Base-by-base conservation (phyloP, 2,329 filamentous ascomycete genomes). In the Pseudomassariella vexata region DNA sequence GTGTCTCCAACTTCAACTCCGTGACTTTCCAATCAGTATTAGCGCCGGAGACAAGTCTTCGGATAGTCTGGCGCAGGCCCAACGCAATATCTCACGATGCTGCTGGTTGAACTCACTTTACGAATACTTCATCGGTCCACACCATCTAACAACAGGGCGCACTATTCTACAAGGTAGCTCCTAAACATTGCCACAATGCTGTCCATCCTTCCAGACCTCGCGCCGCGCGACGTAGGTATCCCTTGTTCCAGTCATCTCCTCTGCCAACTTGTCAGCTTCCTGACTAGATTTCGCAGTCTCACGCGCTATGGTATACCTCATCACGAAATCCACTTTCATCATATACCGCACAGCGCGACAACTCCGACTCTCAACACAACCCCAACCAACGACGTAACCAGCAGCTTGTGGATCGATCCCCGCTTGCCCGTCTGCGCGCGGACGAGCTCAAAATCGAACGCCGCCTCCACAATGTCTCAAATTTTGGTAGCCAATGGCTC, bases 401-500 rank as follows among this genome's bases (percentile, higher is more conserved):
- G 32, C 37, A 28, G 27, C 34, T 24, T 35, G 35, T 74, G 39
- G 64, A 79, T 52, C 63, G 73, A 45, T 70, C 80, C 17, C 68
- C 73, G 3, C 76, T 95, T 4, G 74, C 82, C 8, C 70, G 80
- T 2, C 74, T 95, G 9, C 69, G 75, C 17, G 64, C 76, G 24
- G 90, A 95, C 53, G 92, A 96, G 62, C 73, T 79, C 39, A 73
- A 79, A 36, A 72, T 94, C 42, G 75, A 81, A 34, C 73, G 82
- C 7, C 85, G 90, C 28, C 87, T 89, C 50, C 63, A 76, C 28
- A 87, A 90, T 44, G 82, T 96, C 19, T 76, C 83, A 28, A 85
- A 88, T 49, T 95, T 94, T 53, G 92, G 92, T 38, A 84, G 81
- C 44, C 76, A 75, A 26, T 98, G 92, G 92, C 80, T 98, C 35